Conservation (phyloP, 208 protist species). For the Acanthamoeba royreba region DNA sequence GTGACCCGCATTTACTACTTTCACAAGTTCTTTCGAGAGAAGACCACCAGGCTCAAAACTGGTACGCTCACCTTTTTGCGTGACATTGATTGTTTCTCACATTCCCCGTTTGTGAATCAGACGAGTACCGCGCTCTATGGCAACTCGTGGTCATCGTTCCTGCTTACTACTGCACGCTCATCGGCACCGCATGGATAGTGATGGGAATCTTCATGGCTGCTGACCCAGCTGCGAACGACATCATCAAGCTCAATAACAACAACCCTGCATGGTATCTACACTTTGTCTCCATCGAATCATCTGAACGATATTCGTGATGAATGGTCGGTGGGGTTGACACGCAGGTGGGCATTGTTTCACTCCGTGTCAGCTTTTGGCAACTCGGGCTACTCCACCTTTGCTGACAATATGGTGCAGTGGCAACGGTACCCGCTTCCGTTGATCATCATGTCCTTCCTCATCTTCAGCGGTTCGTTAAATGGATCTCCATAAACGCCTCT, state of each 20-base stretch:
- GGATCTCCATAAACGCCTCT: too few species aligned
- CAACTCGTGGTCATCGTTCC: neutral
- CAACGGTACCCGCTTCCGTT: neutral
- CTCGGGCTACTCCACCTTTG: neutral
- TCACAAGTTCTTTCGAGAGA: neutral
- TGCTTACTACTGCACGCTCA: neutral
- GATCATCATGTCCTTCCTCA: neutral
- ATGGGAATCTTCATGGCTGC: neutral
- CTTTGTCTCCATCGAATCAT: too few species aligned
- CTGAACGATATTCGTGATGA: too few species aligned
- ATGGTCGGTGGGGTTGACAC: too few species aligned
- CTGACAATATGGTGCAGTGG: slow-evolving; percentile 19
- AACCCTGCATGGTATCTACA: neutral
- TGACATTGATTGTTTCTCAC: too few species aligned
- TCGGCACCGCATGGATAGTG: neutral
- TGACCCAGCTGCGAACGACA: neutral
- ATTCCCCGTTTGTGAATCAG: too few species aligned
- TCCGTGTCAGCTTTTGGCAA: neutral
- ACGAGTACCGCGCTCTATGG: neutral
- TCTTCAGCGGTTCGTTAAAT: neutral
- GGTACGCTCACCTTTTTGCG: neutral
- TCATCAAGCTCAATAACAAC: neutral
- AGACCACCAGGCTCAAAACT: neutral
- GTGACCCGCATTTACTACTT: neutral
- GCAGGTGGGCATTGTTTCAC: slow-evolving; percentile 38